Evolutionary conservation across 306 rosid genomes (phyloP), one percentile per base, ranked within the genome.

Genomic region (Sophora flavescens): DNA sequence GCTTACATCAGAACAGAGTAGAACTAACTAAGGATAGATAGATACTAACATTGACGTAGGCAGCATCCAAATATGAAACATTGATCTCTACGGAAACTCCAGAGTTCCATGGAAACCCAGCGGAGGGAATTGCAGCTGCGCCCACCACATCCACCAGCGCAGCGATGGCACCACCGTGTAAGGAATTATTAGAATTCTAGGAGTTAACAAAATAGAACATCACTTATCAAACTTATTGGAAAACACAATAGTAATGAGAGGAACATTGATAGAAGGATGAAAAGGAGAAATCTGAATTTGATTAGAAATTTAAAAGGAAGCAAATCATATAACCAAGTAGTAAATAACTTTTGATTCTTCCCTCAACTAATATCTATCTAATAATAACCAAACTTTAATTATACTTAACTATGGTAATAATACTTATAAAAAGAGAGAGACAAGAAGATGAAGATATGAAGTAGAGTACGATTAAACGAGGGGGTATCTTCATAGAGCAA

Each of bases 121-220:
- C 54, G 36, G 91, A 72, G 30, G 35, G 71, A 52, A 92, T 84
- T 6, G 81, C 98, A 14, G 95, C 97, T 1, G 93, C 86, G 0
- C 98, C 97, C 3, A 94, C 82, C 60, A 91, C 62, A 45, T 95
- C 98, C 59, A 95, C 98, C 68, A 95, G 79, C 33, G 99, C 50
- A 39, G 96, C 97, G 4, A 87, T 86, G 57, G 91, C 98, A 32
- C 97, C 97, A 2, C 97, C 97, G 87, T 89, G 97, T 62, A 95
- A 65, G 72, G 87, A 81, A 79, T 91, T 89, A 9, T 86, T 88
- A 6, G 81, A 57, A 70, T 89, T 89, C 89, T 22, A 22, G 22
- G 22, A 22, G 1, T 22, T 86, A 14, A 36, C 10, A 2, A 59
- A 12, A 26, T 32, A 5, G 12, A 28, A 22, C 6, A 36, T 2